These are phyloP conservation scores for Hysterium pulicare DNA, from an alignment of 2,329 filamentous ascomycete genomes.

Conservation along the genomic window DNA sequence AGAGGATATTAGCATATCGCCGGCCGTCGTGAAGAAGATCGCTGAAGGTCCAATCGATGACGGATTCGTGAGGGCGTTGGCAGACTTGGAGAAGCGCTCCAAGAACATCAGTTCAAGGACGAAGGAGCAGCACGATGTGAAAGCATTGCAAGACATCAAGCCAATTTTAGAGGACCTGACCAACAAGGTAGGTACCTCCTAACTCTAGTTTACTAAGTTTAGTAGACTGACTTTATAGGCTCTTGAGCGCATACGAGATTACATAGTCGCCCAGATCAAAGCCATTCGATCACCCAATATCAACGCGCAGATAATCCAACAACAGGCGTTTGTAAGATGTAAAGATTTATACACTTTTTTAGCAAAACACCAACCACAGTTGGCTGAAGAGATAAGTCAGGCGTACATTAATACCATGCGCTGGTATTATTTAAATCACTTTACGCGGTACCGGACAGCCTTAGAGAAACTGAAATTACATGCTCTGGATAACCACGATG, in stretches of 20 bases:
- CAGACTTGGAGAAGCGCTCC: slow-evolving; percentile 77
- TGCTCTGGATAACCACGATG: slow-evolving; percentile 74
- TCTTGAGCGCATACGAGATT: slow-evolving; percentile 90
- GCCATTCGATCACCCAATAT: slow-evolving; percentile 91
- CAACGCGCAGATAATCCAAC: slow-evolving; percentile 95
- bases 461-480: slow-evolving; percentile 84
- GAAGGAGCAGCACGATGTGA: slow-evolving; percentile 58
- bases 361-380: slow-evolving; percentile 72
- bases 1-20: slow-evolving; percentile 86
- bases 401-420: slow-evolving; percentile 98
- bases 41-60: slow-evolving; percentile 88
- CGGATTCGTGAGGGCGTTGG: slow-evolving; percentile 76
- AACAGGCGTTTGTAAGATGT: slow-evolving; percentile 83
- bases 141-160: slow-evolving; percentile 77
- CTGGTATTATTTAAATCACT: slow-evolving; percentile 95
- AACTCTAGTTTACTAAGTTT: not conserved
- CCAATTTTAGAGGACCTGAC: slow-evolving; percentile 82
- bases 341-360: slow-evolving; percentile 87
- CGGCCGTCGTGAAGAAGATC: slow-evolving; percentile 78
- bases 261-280: slow-evolving; percentile 91
- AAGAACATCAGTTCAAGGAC: slow-evolving; percentile 66
- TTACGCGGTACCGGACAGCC: slow-evolving; percentile 79
- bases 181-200: slow-evolving; percentile 68
- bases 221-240: slow-evolving; percentile 42
- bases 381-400: slow-evolving; percentile 84